Percentiles rank a stretch among this genome's conserved stretches.
phyloP scores from a whole-genome alignment of 1,284 basidiomycete species.

The Cutaneotrichosporon sp. region DNA sequence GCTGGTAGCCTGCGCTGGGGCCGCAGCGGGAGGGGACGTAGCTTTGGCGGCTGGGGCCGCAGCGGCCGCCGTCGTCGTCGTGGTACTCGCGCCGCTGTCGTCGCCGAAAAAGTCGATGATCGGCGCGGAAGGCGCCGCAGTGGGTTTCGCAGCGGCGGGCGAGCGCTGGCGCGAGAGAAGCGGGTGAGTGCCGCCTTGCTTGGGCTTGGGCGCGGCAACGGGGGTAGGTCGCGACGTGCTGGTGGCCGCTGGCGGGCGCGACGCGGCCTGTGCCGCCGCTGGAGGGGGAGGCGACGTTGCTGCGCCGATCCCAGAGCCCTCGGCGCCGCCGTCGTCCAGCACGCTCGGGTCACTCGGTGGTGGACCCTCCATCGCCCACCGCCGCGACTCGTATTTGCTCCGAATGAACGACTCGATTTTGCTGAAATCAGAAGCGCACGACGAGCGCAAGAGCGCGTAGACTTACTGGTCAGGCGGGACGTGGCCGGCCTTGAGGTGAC shows the following conservation, averaged over 20 bases:
- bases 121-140: slow-evolving; percentile 24
- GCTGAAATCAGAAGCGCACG: slow-evolving; percentile 52
- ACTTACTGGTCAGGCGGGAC: slow-evolving; percentile 90
- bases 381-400: slow-evolving; percentile 87
- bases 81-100: slow-evolving; percentile 17
- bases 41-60: slow-evolving; percentile 7
- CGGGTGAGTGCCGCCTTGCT: slow-evolving; percentile 28
- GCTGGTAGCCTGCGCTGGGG: slow-evolving; percentile 17
- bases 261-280: not conserved
- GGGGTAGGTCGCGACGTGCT: slow-evolving; percentile 25
- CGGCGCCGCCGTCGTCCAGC: slow-evolving; percentile 56
- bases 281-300: not conserved
- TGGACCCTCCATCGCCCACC: slow-evolving; percentile 89
- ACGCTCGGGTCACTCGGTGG: slow-evolving; percentile 74
- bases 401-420: slow-evolving; percentile 98
- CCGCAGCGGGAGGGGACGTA: slow-evolving; percentile 18
- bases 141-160: slow-evolving; percentile 13
- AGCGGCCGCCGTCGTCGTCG: not conserved
- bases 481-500: slow-evolving; percentile 88
- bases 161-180: slow-evolving; percentile 33
- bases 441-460: not conserved
- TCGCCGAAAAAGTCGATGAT: slow-evolving; percentile 39
- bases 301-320: not conserved
- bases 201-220: slow-evolving; percentile 7
- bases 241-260: slow-evolving; percentile 15